Evolutionary conservation across 768 basidiomycete genomes (phyloP).

Genomic region (Cystobasidiopsis lactophilus): DNA sequence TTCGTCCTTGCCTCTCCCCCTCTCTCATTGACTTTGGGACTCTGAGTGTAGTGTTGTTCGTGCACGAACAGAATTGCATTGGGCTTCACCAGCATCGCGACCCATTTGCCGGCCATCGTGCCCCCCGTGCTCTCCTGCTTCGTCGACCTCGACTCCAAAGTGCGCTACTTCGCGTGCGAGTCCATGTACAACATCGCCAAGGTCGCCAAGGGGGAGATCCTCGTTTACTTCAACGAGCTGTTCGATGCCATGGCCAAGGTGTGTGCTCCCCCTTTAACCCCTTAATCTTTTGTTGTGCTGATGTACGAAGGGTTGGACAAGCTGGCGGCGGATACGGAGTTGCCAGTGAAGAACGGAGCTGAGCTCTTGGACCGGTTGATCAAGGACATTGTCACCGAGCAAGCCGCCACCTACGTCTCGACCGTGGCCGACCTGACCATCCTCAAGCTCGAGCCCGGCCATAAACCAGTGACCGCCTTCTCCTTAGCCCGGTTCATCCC

Average conservation of each 20-base stretch:
- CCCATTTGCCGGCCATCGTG: slow-evolving; percentile 83
- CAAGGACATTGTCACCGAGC: slow-evolving; percentile 93
- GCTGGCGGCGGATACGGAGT: slow-evolving; percentile 87
- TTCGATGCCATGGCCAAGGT: slow-evolving; percentile 96
- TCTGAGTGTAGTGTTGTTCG: background rate
- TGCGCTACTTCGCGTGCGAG: slow-evolving; percentile 93
- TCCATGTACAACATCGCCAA: slow-evolving; percentile 95
- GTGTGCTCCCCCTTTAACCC: slow-evolving; percentile 15
- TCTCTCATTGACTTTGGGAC: background rate
- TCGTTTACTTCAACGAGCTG: slow-evolving; percentile 94
- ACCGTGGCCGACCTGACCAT: slow-evolving; percentile 28
- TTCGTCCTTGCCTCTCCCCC: background rate
- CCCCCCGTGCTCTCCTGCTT: slow-evolving; percentile 75
- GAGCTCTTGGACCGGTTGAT: slow-evolving; percentile 89
- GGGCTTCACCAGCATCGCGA: slow-evolving; percentile 61
- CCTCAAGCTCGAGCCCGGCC: slow-evolving; percentile 32
- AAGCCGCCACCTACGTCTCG: slow-evolving; percentile 81
- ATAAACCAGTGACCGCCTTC: slow-evolving; percentile 52
- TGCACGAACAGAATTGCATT: slow-evolving; percentile 56
- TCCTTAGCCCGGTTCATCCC: slow-evolving; percentile 88
- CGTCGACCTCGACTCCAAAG: slow-evolving; percentile 76
- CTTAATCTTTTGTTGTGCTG: background rate
- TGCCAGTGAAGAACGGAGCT: slow-evolving; percentile 94
- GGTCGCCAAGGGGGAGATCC: slow-evolving; percentile 85
- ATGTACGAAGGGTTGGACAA: slow-evolving; percentile 21